Conservation (phyloP, 164 flowering plant genomes). For the Magnolia sinica region DNA sequence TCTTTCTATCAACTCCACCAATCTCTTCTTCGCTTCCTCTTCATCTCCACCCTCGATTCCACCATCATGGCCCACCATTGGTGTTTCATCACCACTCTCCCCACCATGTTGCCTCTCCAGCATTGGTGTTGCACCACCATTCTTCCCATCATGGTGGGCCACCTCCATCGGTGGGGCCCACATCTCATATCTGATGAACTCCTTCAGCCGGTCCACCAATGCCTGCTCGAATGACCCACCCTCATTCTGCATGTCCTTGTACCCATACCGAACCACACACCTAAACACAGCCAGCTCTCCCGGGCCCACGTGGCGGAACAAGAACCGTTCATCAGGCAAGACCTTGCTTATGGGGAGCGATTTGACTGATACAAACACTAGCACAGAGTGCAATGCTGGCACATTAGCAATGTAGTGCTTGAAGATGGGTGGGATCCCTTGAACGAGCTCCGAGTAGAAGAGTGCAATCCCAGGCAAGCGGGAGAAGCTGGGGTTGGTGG, state of each 20-base stretch:
- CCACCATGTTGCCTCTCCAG: neutral
- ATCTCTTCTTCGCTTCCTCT: constrained; percentile 23
- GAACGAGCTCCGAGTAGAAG: constrained; percentile 79
- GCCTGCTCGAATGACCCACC: constrained; percentile 44
- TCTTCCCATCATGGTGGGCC: neutral
- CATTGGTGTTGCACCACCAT: neutral
- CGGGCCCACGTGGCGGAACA: constrained; percentile 54
- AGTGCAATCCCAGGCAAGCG: constrained; percentile 63
- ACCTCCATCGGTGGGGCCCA: neutral
- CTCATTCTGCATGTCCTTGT: constrained; percentile 51
- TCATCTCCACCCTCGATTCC: constrained; percentile 4
- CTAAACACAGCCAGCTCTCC: constrained; percentile 49
- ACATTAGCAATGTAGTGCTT: constrained; percentile 56
- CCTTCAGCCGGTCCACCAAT: constrained; percentile 51
- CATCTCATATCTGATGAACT: constrained; percentile 42
- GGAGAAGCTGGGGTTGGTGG: constrained; percentile 17
- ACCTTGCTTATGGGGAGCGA: constrained; percentile 74
- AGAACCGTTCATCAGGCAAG: constrained; percentile 57
- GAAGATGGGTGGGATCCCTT: constrained; percentile 82
- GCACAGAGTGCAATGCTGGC: constrained; percentile 66
- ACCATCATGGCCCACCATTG: neutral
- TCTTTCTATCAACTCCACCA: constrained; percentile 36
- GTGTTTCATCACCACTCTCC: neutral
- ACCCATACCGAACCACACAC: constrained; percentile 78
- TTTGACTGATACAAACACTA: constrained; percentile 73